A percentile compares a stretch with the other conserved stretches of the same genome.
Evolutionary conservation across 805 yeast genomes (phyloP).

Genomic region (Saccharomyces cerevisiae): DNA sequence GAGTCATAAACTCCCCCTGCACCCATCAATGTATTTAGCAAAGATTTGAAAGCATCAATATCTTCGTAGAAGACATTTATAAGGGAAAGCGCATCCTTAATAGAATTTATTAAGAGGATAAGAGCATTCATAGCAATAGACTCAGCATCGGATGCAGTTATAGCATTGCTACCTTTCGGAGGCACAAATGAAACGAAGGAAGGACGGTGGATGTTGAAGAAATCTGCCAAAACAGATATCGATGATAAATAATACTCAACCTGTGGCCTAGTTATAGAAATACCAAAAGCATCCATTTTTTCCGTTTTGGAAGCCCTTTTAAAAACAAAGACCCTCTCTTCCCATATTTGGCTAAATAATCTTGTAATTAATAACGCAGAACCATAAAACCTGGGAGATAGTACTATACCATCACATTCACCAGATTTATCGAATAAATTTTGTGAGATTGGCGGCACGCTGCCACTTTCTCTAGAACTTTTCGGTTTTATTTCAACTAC

Average conservation of each 20-base stretch:
- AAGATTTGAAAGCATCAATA: conserved; percentile 26
- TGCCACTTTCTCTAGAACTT: conserved; percentile 15
- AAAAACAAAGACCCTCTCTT: conserved; percentile 48
- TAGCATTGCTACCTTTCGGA: conserved; percentile 37
- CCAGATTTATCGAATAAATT: conserved; percentile 14
- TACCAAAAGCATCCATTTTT: conserved; percentile 12
- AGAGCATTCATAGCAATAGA: conserved; percentile 75
- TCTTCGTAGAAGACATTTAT: conserved; percentile 74
- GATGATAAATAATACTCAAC: conserved; percentile 63
- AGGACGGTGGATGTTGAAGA: conserved; percentile 54
- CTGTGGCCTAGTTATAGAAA: conserved; percentile 28
- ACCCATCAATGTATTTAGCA: conserved; percentile 42
- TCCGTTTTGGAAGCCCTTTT: conserved; percentile 16
- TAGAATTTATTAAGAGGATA: conserved; percentile 58
- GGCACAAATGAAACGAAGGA: conserved; percentile 11
- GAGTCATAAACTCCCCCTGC: conserved; percentile 58
- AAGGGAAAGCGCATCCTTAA: conserved; percentile 83
- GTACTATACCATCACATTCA: conserved; percentile 62
- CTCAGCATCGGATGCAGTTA: conserved; percentile 73
- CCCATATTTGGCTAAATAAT: conserved; percentile 69
- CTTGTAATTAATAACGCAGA: conserved; percentile 67
- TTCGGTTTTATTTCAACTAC: conserved; percentile 33
- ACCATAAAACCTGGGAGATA: conserved; percentile 86
- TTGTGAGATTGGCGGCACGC: conserved; percentile 8
- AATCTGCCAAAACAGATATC: conserved; percentile 54